These are phyloP conservation scores for Castanea sativa DNA, from an alignment of 306 rosid genomes.

Conservation along the genomic window DNA sequence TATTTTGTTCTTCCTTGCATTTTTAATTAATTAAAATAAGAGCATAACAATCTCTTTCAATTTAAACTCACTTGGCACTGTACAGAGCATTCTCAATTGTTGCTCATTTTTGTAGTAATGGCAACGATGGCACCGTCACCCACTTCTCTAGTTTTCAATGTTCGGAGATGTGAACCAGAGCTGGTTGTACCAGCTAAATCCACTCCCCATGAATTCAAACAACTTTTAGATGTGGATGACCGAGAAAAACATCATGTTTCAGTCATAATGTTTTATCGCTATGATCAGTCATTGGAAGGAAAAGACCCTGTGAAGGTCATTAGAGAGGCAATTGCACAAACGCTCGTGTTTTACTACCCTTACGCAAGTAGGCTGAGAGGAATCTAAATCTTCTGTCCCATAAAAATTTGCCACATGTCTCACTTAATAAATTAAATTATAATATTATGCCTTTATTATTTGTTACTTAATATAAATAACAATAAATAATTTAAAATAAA, in stretches of 20 bases:
- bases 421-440: too few species aligned
- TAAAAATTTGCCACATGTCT: too few species aligned
- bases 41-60: too few species aligned
- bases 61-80: too few species aligned
- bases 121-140: neutral
- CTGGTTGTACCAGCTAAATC: conserved; percentile 25
- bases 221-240: conserved; percentile 39
- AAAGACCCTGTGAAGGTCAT: conserved; percentile 33
- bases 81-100: too few species aligned
- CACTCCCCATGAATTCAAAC: conserved; percentile 28
- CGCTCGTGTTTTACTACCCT: conserved; percentile 38
- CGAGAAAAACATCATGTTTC: conserved; percentile 36
- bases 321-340: conserved; percentile 22
- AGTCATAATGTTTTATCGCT: conserved; percentile 26
- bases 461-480: too few species aligned
- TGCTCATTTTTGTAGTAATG: too few species aligned
- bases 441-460: too few species aligned
- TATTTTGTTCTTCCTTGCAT: too few species aligned
- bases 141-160: conserved; percentile 19
- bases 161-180: conserved; percentile 21
- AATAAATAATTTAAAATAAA: too few species aligned
- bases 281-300: conserved; percentile 27
- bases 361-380: conserved; percentile 29
- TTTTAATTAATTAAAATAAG: too few species aligned
- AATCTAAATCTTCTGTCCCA: too few species aligned